Percentiles rank a stretch among this genome's conserved stretches.
These are phyloP conservation scores for Suhomyces bolitotheri DNA, from an alignment of 1,139 yeast species.

Conservation along the genomic window DNA sequence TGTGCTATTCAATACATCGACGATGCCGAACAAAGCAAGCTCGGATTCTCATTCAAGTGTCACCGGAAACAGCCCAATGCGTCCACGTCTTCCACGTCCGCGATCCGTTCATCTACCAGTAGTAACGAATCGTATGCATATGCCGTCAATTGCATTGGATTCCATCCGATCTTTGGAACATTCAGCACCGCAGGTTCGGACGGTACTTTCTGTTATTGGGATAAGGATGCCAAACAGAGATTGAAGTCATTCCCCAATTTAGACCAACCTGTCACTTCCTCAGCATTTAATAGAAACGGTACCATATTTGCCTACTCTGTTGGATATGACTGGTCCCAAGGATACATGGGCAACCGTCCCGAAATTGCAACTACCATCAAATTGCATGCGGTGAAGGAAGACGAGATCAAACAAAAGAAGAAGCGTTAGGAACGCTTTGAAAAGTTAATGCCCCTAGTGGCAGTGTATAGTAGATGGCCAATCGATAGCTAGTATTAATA, in stretches of 20 bases:
- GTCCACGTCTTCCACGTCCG: conserved; percentile 30
- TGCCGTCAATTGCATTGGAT: conserved; percentile 75
- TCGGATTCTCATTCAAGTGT: conserved; percentile 90
- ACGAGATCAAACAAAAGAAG: conserved; percentile 80
- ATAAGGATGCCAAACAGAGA: conserved; percentile 87
- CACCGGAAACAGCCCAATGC: conserved; percentile 61
- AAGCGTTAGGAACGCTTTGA: conserved; percentile 2
- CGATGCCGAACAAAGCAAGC: conserved; percentile 69
- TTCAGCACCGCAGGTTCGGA: conserved; percentile 94
- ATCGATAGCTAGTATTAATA: too few relatives aligned
- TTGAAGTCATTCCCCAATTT: conserved; percentile 77
- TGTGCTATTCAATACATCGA: conserved; percentile 96
- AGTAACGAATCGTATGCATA: conserved; percentile 56
- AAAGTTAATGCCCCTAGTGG: background rate
- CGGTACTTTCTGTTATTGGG: conserved; percentile 96
- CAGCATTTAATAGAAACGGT: conserved; percentile 83
- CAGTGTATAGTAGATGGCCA: background rate
- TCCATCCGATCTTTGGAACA: conserved; percentile 91
- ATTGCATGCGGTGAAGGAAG: conserved; percentile 82
- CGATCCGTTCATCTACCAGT: conserved; percentile 27
- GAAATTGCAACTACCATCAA: conserved; percentile 76
- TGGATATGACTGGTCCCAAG: conserved; percentile 95
- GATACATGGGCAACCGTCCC: conserved; percentile 73
- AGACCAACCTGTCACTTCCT: conserved; percentile 72
- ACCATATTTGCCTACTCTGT: conserved; percentile 86